Evolutionary conservation across 495 filamentous ascomycete species (phyloP).

Genomic region (Penicillium atrosanguineum): DNA sequence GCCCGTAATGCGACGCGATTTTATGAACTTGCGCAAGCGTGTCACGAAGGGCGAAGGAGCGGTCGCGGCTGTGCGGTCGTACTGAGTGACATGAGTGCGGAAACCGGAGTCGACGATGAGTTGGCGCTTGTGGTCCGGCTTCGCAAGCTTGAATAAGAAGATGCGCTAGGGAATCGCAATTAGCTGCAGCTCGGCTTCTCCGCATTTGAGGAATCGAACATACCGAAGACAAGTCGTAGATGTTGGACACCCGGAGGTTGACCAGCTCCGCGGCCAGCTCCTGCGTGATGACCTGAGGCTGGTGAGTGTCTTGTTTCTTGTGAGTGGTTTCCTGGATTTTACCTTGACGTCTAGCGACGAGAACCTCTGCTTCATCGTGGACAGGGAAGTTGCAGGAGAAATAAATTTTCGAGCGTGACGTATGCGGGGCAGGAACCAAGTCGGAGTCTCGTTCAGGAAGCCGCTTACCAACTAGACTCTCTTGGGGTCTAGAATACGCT

Average conservation of each 20-base stretch:
- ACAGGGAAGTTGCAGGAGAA: slow-evolving; percentile 16
- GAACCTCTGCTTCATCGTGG: slow-evolving; percentile 94
- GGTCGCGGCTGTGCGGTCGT: slow-evolving; percentile 78
- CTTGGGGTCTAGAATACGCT: background rate
- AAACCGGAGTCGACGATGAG: slow-evolving; percentile 93
- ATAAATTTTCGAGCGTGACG: slow-evolving; percentile 44
- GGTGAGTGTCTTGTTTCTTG: slow-evolving; percentile 3
- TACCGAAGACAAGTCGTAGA: slow-evolving; percentile 90
- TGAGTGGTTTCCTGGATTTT: slow-evolving; percentile 8
- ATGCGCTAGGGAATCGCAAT: slow-evolving; percentile 59
- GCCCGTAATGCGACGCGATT: slow-evolving; percentile 77
- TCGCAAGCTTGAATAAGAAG: slow-evolving; percentile 89
- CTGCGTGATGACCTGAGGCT: slow-evolving; percentile 76
- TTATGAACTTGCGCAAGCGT: slow-evolving; percentile 79
- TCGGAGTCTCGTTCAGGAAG: slow-evolving; percentile 18
- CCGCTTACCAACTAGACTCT: background rate
- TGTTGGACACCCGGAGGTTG: slow-evolving; percentile 79
- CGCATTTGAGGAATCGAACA: background rate
- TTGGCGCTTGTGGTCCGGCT: slow-evolving; percentile 81
- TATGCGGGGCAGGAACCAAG: slow-evolving; percentile 44
- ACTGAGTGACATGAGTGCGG: slow-evolving; percentile 89
- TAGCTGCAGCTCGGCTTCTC: background rate
- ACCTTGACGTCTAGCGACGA: slow-evolving; percentile 91
- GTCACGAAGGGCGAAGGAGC: slow-evolving; percentile 81
- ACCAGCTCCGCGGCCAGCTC: slow-evolving; percentile 77